Evolutionary conservation across 148 eudicot species (phyloP), one percentile per base, ranked within the genome.

Genomic region (Persicaria tinctoria): DNA sequence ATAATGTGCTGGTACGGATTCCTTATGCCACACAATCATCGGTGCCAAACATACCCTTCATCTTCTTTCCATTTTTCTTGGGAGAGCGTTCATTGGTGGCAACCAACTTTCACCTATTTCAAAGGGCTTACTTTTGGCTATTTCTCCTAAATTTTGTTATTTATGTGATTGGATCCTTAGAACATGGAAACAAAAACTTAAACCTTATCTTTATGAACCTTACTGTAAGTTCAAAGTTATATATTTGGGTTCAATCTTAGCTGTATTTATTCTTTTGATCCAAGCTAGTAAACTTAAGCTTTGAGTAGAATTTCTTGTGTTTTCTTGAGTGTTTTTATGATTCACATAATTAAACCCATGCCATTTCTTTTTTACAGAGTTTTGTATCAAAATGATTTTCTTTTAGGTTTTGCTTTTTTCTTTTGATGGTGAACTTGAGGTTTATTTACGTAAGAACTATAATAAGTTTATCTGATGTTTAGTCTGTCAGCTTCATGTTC

Each of bases 401-500:
- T 6, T 49, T 10, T 49, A 46, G 48, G 56, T 27, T 20, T 4
- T 46, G n/a, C 17, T 20, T 9, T 50, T 72, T 14, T 3, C 74
- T 11, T 72, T 53, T 72, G 3, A 12, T 66, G 46, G 46, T 63
- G 16, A 62, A 38, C 50, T 72, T 72, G 45, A 48, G 8, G 59
- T 12, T 13, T 72, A n/a, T 46, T n/a, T 46, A 38, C 27, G 5
- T 4, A 59, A 38, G 70, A 16, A 11, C 14, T 66, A 66, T 44
- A 66, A 12, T 38, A 41, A 66, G 70, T 47, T 71, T 17, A 47
- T 48, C 48, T 56, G 53, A 74, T 62, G 45, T 60, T 66, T 73
- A 84, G 87, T 77, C 60, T 71, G 76, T 60, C 82, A 59, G 51
- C 82, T 73, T 48, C 51, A 41, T 41, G 16, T 84, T 77, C 87